These are phyloP conservation scores for Apiospora saccharicola DNA, from an alignment of 2,329 filamentous ascomycete genomes.

Conservation along the genomic window DNA sequence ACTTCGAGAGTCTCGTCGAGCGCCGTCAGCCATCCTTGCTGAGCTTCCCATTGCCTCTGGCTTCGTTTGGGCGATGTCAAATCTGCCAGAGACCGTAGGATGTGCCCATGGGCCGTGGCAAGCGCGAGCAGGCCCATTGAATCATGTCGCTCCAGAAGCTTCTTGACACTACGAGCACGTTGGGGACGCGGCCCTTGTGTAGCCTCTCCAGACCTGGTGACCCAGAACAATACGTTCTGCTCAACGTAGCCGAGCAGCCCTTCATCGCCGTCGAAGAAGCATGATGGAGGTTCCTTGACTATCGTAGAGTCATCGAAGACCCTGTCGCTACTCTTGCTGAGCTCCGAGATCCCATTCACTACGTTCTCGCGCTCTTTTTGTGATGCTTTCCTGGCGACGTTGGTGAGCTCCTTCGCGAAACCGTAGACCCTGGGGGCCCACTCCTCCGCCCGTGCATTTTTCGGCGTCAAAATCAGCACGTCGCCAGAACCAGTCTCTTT, in stretches of 20 bases:
- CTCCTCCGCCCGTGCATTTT: not conserved
- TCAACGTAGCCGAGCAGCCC: slow-evolving; percentile 2
- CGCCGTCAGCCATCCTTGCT: not conserved
- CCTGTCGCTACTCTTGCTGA: not conserved
- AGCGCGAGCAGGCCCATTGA: not conserved
- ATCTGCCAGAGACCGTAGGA: not conserved
- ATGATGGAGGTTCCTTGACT: not conserved
- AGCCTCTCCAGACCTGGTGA: not conserved
- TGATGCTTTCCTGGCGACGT: not conserved
- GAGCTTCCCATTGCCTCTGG: not conserved
- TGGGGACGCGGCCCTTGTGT: not conserved
- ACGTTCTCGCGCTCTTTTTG: not conserved
- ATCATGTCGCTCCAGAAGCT: not conserved
- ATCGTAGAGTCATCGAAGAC: not conserved
- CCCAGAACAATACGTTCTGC: not conserved
- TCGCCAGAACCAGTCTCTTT: not conserved
- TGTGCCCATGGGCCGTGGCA: not conserved
- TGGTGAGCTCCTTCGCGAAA: not conserved
- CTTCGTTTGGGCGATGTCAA: not conserved
- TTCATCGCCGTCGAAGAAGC: not conserved
- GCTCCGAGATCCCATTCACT: not conserved
- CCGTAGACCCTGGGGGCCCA: not conserved
- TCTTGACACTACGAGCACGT: not conserved
- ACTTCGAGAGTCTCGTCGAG: slow-evolving; percentile 12
- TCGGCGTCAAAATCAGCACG: not conserved